Percentiles rank a stretch among this genome's conserved stretches.
Conservation (phyloP, 768 basidiomycete species). For the Pluteus cervinus region DNA sequence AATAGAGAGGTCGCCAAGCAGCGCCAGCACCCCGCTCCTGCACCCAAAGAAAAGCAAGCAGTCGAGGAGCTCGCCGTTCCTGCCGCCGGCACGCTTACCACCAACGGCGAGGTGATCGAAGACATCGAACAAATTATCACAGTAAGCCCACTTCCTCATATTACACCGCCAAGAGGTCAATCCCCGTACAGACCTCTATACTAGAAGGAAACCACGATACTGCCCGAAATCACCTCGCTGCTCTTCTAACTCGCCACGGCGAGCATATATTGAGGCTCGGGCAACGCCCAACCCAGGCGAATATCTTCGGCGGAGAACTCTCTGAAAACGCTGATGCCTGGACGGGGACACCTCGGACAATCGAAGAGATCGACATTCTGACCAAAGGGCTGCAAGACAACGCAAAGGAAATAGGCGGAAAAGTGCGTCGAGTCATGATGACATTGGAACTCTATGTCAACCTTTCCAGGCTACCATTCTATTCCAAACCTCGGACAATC, state of each 20-base stretch:
- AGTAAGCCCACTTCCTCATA: too few species aligned
- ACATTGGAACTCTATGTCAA: background rate
- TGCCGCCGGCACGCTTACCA: too few species aligned
- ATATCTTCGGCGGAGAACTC: constrained; percentile 51
- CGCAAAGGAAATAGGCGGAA: constrained; percentile 77
- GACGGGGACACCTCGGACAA: constrained; percentile 45
- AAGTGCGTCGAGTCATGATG: constrained; percentile 35
- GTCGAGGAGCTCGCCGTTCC: constrained; percentile 27
- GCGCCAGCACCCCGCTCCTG: constrained; percentile 27
- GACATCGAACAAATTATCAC: too few species aligned
- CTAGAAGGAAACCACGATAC: constrained; percentile 38
- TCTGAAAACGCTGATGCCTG: constrained; percentile 43
- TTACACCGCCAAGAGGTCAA: too few species aligned
- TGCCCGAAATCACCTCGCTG: constrained; percentile 61
- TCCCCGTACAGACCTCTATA: constrained; percentile 42
- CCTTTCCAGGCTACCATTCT: constrained; percentile 34
- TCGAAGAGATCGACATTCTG: constrained; percentile 46
- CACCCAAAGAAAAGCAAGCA: constrained; percentile 35
- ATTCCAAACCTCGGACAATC: constrained; percentile 36
- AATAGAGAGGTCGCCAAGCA: constrained; percentile 63
- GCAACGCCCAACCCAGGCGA: constrained; percentile 49
- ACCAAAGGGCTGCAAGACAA: constrained; percentile 34
- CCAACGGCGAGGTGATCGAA: too few species aligned
- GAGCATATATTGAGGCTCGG: constrained; percentile 77
- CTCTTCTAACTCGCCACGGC: constrained; percentile 61